A percentile compares a stretch with the other conserved stretches of the same genome.
These are phyloP conservation scores for Psophocarpus tetragonolobus DNA, from an alignment of 306 rosid genomes.

Conservation along the genomic window DNA sequence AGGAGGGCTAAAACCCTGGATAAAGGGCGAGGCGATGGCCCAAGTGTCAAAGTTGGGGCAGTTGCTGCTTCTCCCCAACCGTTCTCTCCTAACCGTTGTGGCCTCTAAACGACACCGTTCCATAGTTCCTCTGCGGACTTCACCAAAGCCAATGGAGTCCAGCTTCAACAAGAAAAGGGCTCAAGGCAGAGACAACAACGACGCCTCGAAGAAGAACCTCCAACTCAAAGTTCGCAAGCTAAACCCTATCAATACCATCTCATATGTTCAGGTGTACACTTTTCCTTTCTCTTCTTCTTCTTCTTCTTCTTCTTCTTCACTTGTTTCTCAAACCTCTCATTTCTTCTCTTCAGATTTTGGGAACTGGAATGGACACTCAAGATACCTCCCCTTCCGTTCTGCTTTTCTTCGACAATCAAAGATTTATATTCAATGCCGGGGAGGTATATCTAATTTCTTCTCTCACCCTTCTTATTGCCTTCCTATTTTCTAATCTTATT, in stretches of 20 bases:
- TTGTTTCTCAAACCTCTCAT: neutral
- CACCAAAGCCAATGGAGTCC: conserved; percentile 38
- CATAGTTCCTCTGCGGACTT: conserved; percentile 37
- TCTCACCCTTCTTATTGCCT: neutral
- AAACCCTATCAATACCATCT: conserved; percentile 69
- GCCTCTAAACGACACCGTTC: conserved; percentile 49
- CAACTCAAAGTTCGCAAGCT: conserved; percentile 64
- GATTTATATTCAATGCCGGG: conserved; percentile 89
- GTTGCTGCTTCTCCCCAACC: conserved; percentile 34
- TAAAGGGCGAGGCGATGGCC: conserved; percentile 31
- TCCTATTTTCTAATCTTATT: neutral
- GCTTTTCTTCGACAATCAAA: conserved; percentile 87
- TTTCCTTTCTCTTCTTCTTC: too few species aligned
- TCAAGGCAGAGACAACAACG: conserved; percentile 62
- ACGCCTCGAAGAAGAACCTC: conserved; percentile 51
- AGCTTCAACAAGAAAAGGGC: conserved; percentile 81
- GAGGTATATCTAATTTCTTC: conserved; percentile 49
- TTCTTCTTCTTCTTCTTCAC: too few species aligned
- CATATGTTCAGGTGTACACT: conserved; percentile 76
- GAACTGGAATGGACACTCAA: conserved; percentile 94
- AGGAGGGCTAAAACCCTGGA: conserved; percentile 43
- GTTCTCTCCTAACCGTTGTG: conserved; percentile 44
- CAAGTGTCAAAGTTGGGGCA: conserved; percentile 52
- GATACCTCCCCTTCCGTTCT: conserved; percentile 85
- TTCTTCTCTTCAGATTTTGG: conserved; percentile 52